Base-by-base conservation (phyloP, 371 early-diverging fungal genomes). In the Syncephalastrum racemosum region DNA sequence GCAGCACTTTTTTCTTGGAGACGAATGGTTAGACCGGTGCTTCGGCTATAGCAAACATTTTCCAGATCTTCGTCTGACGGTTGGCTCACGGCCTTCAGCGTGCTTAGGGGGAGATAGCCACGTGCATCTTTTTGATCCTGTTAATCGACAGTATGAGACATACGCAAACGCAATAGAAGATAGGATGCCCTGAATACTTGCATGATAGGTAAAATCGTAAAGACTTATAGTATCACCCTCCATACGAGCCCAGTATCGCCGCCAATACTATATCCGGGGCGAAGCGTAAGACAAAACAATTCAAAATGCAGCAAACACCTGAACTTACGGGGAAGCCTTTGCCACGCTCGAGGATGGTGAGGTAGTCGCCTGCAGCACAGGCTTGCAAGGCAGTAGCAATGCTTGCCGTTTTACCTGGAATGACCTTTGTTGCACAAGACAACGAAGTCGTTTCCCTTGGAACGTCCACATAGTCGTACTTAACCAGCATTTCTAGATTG, bases 301-400 rank as follows among this genome's bases (percentile, higher is more conserved):
- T 13, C 15, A 4, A 15, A 39, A 3, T 40, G 3, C 12, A 16
- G 12, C 22, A n/a, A 44, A 45, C 7, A 7, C 46, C 0, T 31
- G 2, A 0, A 15, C 58, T 66, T 70, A 70, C 70, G 10, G 70
- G 70, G 59, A 50, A 54, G 10, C 56, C 55, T 10, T 55, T 58
- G 13, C 67, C 58, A 46, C 64, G 60, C 10, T 67, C 67, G 43
- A 67, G 67, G 18, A 70, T 47, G 13, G 68, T 70, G 31, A 67
- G 42, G 44, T 64, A 64, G 31, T 67, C 71, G 1, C 71, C 68
- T 36, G 50, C 54, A 50, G 51, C 23, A 23, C 68, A 70, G 43
- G 55, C 39, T 18, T 44, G 13, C 5, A 60, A 16, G 16, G 50
- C 50, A 22, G 23, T 31, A 4, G 52, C 41, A 10, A 40, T 18